phyloP scores from a whole-genome alignment of 140 eudicot genomes.

The Oenanthe javanica region DNA sequence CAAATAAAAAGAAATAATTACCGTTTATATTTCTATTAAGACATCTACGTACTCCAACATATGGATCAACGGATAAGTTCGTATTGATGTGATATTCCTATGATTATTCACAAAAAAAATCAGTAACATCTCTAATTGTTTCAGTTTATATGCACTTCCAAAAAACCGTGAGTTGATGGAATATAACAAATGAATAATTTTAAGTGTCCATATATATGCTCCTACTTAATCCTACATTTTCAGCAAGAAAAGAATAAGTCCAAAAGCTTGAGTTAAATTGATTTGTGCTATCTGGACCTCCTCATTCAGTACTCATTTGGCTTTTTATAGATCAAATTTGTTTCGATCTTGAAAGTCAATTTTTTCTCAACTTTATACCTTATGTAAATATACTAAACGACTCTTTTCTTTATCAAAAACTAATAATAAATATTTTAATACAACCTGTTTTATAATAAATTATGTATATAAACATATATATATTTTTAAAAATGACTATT shows the following conservation, averaged over 20 bases:
- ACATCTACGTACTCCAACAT: neutral
- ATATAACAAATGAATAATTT: neutral
- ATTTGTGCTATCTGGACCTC: neutral
- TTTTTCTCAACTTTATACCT: neutral
- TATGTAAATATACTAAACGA: no score
- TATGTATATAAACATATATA: no score
- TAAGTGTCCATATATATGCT: neutral
- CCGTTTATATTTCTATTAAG: neutral
- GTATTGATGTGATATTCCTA: neutral
- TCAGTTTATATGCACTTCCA: neutral
- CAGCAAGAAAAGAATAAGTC: neutral
- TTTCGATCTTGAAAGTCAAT: neutral
- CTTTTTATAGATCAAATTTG: neutral
- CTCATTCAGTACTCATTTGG: neutral
- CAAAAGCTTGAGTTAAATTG: neutral
- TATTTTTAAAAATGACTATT: no score
- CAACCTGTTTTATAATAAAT: no score
- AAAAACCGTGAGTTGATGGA: neutral
- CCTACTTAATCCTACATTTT: neutral
- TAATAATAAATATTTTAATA: no score
- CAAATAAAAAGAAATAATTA: no score
- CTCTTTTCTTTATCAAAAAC: no score
- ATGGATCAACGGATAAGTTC: neutral
- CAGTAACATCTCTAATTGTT: no score
- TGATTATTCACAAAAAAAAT: neutral